Percentiles rank a stretch among this genome's conserved stretches.
phyloP scores from a whole-genome alignment of 805 yeast genomes.

The Spathaspora girioi region DNA sequence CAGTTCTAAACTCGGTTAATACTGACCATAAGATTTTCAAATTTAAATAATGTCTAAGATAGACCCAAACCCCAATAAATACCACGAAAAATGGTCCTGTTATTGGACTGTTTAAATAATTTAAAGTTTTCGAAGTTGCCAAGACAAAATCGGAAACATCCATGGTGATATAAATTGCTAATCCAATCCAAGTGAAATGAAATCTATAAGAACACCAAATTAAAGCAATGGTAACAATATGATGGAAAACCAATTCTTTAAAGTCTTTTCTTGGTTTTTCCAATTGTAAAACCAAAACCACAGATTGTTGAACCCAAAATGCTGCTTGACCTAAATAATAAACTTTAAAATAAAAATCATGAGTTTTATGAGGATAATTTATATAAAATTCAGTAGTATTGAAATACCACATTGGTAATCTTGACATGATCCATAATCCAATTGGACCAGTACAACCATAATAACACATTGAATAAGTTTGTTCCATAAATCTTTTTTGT shows the following conservation, averaged over 20 bases:
- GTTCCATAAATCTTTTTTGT: conserved; percentile 85
- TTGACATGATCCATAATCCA: conserved; percentile 83
- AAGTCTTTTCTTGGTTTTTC: conserved; percentile 96
- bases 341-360: conserved; percentile 65
- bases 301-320: conserved; percentile 95
- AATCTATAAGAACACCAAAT: conserved; percentile 86
- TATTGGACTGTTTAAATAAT: conserved; percentile 69
- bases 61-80: conserved; percentile 77
- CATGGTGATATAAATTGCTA: conserved; percentile 90
- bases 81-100: conserved; percentile 64
- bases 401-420: conserved; percentile 85
- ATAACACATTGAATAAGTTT: conserved; percentile 79
- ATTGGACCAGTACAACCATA: conserved; percentile 78
- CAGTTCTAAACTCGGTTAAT: conserved; percentile 78
- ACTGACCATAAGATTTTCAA: conserved; percentile 79
- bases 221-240: conserved; percentile 82
- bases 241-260: conserved; percentile 88
- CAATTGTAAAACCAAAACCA: conserved; percentile 73
- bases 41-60: conserved; percentile 84
- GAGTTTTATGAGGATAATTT: conserved; percentile 78
- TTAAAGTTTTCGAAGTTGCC: conserved; percentile 79
- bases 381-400: conserved; percentile 77
- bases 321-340: conserved; percentile 92
- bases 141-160: conserved; percentile 90
- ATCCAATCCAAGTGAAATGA: conserved; percentile 95